Conservation (phyloP, 176 grass and related monocot genomes). For the Poa pratensis region DNA sequence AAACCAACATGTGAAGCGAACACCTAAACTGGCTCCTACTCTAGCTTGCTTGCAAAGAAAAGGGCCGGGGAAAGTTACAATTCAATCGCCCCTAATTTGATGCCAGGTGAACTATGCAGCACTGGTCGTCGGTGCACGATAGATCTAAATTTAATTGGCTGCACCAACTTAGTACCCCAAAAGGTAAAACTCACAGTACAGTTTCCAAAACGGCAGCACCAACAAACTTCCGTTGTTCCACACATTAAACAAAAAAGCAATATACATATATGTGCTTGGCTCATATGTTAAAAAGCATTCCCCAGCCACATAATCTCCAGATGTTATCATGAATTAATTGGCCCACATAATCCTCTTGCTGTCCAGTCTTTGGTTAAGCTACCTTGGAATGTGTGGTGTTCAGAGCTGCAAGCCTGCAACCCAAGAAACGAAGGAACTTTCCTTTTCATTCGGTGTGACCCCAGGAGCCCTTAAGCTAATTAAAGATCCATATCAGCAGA, state of each 20-base stretch:
- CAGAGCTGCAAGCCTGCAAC: not conserved
- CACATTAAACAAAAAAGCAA: not conserved
- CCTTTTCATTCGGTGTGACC: conserved; percentile 42
- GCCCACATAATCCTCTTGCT: conserved; percentile 32
- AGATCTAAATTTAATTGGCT: conserved; percentile 21
- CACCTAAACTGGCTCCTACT: conserved; percentile 11
- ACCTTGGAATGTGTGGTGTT: conserved; percentile 44
- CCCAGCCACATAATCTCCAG: conserved; percentile 18
- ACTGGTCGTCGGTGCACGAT: conserved; percentile 35
- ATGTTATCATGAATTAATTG: conserved; percentile 26
- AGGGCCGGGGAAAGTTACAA: conserved; percentile 6
- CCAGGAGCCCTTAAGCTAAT: conserved; percentile 25
- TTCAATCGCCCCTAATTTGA: conserved; percentile 39
- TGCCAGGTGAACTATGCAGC: conserved; percentile 21
- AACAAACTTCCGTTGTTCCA: not conserved
- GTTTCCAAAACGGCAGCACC: conserved; percentile 9
- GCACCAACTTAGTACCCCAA: conserved; percentile 40
- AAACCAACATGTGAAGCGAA: conserved; percentile 12
- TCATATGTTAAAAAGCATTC: not conserved
- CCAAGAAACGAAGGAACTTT: not conserved
- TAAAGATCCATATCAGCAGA: conserved; percentile 15
- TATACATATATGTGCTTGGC: not conserved
- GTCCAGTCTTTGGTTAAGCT: conserved; percentile 48
- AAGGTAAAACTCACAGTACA: conserved; percentile 34
- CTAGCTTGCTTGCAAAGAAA: conserved; percentile 50